Evolutionary conservation across 345 rosid species (phyloP), one percentile per base, ranked within the genome.

Genomic region (Sisymbrium irio): DNA sequence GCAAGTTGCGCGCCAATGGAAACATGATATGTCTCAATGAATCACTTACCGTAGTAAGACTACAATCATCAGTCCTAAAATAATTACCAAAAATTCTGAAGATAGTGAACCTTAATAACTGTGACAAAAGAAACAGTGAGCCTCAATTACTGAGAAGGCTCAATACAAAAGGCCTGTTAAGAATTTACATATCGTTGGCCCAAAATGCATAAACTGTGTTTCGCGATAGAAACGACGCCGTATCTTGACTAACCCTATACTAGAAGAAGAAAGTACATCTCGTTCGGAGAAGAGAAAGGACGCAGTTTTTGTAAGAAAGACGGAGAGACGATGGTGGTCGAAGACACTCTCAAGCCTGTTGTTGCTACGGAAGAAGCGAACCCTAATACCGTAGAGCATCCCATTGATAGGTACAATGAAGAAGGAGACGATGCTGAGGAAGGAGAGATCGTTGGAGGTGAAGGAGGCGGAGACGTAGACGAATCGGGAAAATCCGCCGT

Each of bases 391-490:
- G 49, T 35, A 30, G 65, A 76, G 36, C 71, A 62, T 12, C 79
- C 81, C 18, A 74, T 57, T 5, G 75, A 69, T 79, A 53, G 65
- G 11, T 71, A 42, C 45, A 67, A 49, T 12, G 84, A 80, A 22
- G 82, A 78, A 45, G 83, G 77, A 9, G 85, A 80, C 1, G 89
- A 81, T 37, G 40, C 67, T 5, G 96, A 88, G 59, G 93, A 85
- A 73, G 91, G 91, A 30, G 90, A 85, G 85, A 85, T 85, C 74
- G 67, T 68, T 0, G 82, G 65, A 2, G 79, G 59, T 2, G 75
- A 55, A 42, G 63, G 46, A 53, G 64, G 49, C 10, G 78, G 61
- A 50, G 85, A 75, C 6, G 80, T 49, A 1, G 76, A 63, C 47
- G 80, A 80, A n/a, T 45, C 83, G 33, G 59, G 59, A 65, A 75